Evolutionary conservation across 768 basidiomycete species (phyloP), one percentile per base, ranked within the genome.

Genomic region (Tricholoma bakamatsutake): DNA sequence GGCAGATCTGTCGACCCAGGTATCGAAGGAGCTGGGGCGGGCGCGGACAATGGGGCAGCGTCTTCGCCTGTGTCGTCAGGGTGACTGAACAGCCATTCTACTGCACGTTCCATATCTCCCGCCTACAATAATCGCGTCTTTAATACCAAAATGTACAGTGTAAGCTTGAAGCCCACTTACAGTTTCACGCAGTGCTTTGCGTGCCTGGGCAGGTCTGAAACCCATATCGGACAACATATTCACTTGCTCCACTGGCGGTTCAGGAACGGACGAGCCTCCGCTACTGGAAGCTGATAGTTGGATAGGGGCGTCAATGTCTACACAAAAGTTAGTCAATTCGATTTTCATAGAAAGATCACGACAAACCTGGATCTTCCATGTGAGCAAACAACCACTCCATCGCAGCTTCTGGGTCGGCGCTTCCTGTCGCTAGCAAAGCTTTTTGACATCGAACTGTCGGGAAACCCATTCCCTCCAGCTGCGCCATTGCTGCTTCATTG

Each of bases 321-420:
- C 30, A 31, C 31, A 5, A 13, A 11, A 47, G 17, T 27, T 1
- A 52, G 30, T 35, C 11, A 37, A 47, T 6, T 37, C 39, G 2
- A 45, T 27, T 3, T 50, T 13, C 45, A 35, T n/a, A 21, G 37
- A 15, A 5, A 47, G 21, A 35, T 27, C 40, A 21, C 5, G 12
- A 31, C 24, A 56, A 37, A 91, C 93, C 91, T 11, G 92, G 77
- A 69, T 98, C 96, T 0, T 98, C 95, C 90, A 95, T 91, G 68
- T 98, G 96, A 43, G 70, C 77, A 65, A 98, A 96, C 40, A 99
- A 69, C 96, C 96, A 99, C 56, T 93, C 86, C 93, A 96, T 96
- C 0, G 97, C 97, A 0, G 76, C 79, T 58, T 94, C 90, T 0
- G 88, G 73, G 56, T 85, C 83, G 13, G 69, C 73, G 61, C 87